These are phyloP conservation scores for Ambrosia hybrid DNA, from an alignment of 140 eudicot species.

Conservation along the genomic window DNA sequence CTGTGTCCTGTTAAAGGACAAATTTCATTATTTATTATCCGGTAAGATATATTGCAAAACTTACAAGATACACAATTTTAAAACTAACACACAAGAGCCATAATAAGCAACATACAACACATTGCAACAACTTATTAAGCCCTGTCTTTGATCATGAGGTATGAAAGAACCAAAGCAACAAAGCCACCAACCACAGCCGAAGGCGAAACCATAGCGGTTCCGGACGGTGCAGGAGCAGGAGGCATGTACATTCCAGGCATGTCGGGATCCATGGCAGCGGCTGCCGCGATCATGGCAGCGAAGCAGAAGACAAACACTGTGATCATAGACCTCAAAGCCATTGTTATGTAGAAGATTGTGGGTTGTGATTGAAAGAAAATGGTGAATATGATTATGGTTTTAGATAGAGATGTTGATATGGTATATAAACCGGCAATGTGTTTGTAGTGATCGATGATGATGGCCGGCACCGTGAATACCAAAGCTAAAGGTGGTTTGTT, in stretches of 20 bases:
- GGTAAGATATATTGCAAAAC: conserved; percentile 18
- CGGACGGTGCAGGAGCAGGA: conserved; percentile 42
- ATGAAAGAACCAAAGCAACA: conserved; percentile 35
- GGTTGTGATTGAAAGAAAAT: conserved; percentile 5
- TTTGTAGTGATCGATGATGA: conserved; percentile 26
- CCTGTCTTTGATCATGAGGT: conserved; percentile 32
- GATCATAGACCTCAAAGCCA: conserved; percentile 27
- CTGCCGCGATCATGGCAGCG: conserved; percentile 22
- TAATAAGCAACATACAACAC: neutral
- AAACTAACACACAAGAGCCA: conserved; percentile 18
- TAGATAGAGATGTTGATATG: conserved; percentile 23
- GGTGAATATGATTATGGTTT: conserved; percentile 9
- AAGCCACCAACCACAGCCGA: conserved; percentile 29
- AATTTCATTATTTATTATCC: conserved; percentile 12
- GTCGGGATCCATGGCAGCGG: conserved; percentile 34
- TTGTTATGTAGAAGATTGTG: conserved; percentile 15
- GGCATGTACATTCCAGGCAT: conserved; percentile 44
- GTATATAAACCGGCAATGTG: conserved; percentile 20
- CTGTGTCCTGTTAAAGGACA: too few species aligned
- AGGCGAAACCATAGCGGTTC: conserved; percentile 33
- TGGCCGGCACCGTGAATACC: too few species aligned
- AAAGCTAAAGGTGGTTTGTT: too few species aligned
- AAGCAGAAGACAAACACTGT: conserved; percentile 28
- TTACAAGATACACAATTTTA: conserved; percentile 20
- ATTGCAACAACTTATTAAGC: conserved; percentile 17